These are phyloP conservation scores for Albophoma yamanashiensis DNA, from an alignment of 2,329 filamentous ascomycete species.

Conservation along the genomic window DNA sequence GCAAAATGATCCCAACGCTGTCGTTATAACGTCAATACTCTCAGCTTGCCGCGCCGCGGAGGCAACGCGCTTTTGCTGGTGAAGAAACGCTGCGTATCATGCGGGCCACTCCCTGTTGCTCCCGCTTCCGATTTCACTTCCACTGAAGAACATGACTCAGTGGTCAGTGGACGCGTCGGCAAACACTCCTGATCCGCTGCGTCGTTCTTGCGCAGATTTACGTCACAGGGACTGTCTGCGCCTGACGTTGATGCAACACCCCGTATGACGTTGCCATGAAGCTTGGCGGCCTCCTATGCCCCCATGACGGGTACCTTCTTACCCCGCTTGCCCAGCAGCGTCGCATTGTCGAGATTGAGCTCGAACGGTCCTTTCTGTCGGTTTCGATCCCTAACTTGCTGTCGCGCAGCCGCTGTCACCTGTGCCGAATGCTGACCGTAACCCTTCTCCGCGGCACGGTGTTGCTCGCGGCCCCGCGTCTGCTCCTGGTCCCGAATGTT, in stretches of 20 bases:
- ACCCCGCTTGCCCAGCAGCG: constrained; percentile 63
- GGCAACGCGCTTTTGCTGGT: neutral
- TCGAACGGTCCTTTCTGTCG: constrained; percentile 78
- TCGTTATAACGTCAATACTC: neutral
- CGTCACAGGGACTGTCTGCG: neutral
- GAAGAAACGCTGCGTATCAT: neutral
- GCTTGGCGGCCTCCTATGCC: constrained; percentile 15
- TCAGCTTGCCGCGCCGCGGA: neutral
- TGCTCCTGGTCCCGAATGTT: constrained; percentile 49
- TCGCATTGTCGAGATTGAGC: constrained; percentile 83
- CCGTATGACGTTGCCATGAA: neutral
- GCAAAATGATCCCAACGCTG: constrained; percentile 13
- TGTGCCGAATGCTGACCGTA: constrained; percentile 84
- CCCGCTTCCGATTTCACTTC: neutral
- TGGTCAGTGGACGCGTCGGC: neutral
- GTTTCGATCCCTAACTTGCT: constrained; percentile 59
- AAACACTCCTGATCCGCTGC: neutral
- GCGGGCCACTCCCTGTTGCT: neutral
- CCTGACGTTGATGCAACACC: neutral
- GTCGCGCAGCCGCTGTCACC: constrained; percentile 73
- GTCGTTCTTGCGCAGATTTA: neutral
- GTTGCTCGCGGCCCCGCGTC: constrained; percentile 20
- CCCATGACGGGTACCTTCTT: constrained; percentile 40
- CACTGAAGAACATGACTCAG: neutral
- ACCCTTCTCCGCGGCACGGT: constrained; percentile 42